These are phyloP conservation scores for Fusarium sp. DNA, from an alignment of 2,329 filamentous ascomycete species.

Conservation along the genomic window DNA sequence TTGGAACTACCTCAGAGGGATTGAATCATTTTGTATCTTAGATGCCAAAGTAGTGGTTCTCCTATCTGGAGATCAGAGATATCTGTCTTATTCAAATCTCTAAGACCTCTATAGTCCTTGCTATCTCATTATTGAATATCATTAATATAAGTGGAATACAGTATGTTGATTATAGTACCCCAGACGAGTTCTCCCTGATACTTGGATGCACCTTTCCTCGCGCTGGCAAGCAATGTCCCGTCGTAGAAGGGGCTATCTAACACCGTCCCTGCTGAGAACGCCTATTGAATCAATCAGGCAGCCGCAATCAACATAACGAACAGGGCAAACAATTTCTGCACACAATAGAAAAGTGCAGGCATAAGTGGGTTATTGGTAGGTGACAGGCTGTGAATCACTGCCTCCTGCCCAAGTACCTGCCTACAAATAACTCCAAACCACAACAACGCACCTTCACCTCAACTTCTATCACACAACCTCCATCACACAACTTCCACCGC, in stretches of 20 bases:
- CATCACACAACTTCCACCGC: background rate
- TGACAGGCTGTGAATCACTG: slow-evolving; percentile 28
- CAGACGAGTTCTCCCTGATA: background rate
- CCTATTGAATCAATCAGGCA: background rate
- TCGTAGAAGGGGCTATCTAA: background rate
- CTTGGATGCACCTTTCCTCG: background rate
- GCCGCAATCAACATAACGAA: background rate
- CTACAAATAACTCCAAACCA: background rate
- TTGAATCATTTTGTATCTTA: too few species aligned
- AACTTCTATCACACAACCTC: background rate
- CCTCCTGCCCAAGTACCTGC: background rate
- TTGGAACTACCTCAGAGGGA: too few species aligned
- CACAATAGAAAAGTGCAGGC: background rate
- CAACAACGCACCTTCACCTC: background rate
- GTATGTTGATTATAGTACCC: background rate
- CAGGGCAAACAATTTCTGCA: background rate
- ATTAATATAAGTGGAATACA: too few species aligned
- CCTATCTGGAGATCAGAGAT: too few species aligned
- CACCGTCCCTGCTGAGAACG: background rate
- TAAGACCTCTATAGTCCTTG: too few species aligned
- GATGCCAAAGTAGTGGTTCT: too few species aligned
- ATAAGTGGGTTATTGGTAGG: background rate
- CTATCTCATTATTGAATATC: too few species aligned
- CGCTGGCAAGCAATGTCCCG: background rate
- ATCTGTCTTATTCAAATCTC: too few species aligned